Base-by-base conservation (phyloP, 352 stramenopile species). In the Phytophthora boehmeriae region DNA sequence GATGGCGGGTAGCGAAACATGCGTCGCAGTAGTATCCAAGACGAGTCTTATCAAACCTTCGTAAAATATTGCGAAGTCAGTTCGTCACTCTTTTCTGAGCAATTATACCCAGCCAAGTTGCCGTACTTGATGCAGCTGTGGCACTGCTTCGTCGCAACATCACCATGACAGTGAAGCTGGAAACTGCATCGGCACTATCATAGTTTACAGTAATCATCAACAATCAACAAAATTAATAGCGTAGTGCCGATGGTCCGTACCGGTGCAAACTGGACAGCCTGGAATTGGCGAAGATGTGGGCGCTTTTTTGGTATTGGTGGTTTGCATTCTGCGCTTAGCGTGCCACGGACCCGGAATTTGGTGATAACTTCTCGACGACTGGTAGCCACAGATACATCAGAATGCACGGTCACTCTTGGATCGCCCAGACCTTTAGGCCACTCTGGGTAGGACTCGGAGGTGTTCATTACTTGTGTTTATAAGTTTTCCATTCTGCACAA, bases 1-100 rank as follows among this genome's bases (percentile, higher is more conserved):
- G 82, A 49, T 93, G 82, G 4, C 76, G 69, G 6, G 62, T 66
- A 22, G 43, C 46, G 46, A 93, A 93, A 56, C 85, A 93, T 16
- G 53, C 68, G 27, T 92, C 80, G 49, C 85, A 93, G 58, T 89
- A 93, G 46, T 72, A 88, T 2, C 82, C 82, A 8, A 72, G 47
- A 10, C 78, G 54, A 8, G 45, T 67, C 2, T 75, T 53, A 28
- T 91, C 79, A 65, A 89, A 93, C 46, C 82, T 92, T 58, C 10
- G 3, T 11, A 17, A 44, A 22, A 16, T 11, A 20, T 30, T 22
- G 44, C 22, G 22, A 34, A 11, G 22, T 25, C 20, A 57, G 23
- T 53, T 16, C 16, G 1, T n/a, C 16, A 17, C 16, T 17, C 22
- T 19, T 20, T n/a, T n/a, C n/a, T 10, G 23, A 5, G 38, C 23